Evolutionary conservation across 2,329 filamentous ascomycete genomes (phyloP).

Genomic region (Aspergillus cejpii): DNA sequence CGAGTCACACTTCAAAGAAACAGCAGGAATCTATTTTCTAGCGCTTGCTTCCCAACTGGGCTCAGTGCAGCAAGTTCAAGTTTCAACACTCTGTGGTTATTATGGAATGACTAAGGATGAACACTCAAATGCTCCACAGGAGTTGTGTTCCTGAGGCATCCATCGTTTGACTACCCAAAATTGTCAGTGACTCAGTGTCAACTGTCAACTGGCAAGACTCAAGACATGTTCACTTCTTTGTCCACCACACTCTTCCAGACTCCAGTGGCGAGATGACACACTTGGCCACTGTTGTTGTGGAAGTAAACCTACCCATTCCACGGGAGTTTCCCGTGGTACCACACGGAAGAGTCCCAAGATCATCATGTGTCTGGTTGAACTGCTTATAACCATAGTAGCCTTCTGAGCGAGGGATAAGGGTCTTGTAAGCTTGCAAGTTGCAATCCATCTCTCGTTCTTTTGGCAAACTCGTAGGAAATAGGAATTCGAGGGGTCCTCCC

Average conservation of each 20-base stretch:
- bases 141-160: not conserved
- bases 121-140: not conserved
- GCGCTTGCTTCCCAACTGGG: slow-evolving; percentile 6
- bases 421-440: too few relatives aligned
- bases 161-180: not conserved
- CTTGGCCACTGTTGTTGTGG: not conserved
- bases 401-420: too few relatives aligned
- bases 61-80: slow-evolving; percentile 7
- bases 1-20: not conserved
- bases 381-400: too few relatives aligned
- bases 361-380: not conserved
- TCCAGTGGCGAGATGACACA: not conserved
- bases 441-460: not conserved
- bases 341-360: slow-evolving; percentile 19
- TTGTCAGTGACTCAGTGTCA: not conserved
- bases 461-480: not conserved
- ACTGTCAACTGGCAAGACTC: too few relatives aligned
- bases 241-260: too few relatives aligned
- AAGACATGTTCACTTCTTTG: too few relatives aligned
- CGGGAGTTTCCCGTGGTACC: slow-evolving; percentile 14
- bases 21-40: slow-evolving; percentile 3
- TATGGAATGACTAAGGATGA: not conserved
- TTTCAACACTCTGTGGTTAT: too few relatives aligned
- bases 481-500: too few relatives aligned
- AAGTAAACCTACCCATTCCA: slow-evolving; percentile 1